phyloP scores from a whole-genome alignment of 2,329 filamentous ascomycete species.

The Fusarium gaditjirri region DNA sequence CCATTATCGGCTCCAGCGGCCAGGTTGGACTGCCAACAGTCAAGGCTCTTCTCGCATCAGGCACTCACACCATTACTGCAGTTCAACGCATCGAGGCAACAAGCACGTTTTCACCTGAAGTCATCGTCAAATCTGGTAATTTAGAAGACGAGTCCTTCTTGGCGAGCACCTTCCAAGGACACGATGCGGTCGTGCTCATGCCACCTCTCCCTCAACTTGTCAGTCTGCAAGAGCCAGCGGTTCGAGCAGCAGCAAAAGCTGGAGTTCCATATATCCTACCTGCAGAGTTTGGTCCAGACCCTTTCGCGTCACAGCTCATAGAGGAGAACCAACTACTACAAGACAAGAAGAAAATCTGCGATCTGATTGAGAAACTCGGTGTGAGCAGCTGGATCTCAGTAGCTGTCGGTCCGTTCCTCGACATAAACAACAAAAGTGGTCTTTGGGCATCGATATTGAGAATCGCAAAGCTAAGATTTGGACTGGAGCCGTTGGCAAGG shows the following conservation, averaged over 20 bases:
- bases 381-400: slow-evolving; percentile 26
- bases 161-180: not conserved
- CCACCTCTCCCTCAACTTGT: slow-evolving; percentile 18
- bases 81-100: slow-evolving; percentile 11
- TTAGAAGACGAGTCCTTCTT: slow-evolving; percentile 17
- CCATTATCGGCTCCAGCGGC: slow-evolving; percentile 16
- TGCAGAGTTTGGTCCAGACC: slow-evolving; percentile 24
- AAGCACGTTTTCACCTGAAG: not conserved
- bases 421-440: slow-evolving; percentile 10
- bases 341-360: slow-evolving; percentile 15
- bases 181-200: slow-evolving; percentile 20
- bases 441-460: slow-evolving; percentile 13
- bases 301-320: slow-evolving; percentile 2
- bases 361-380: slow-evolving; percentile 16
- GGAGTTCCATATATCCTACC: slow-evolving; percentile 4
- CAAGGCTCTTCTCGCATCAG: slow-evolving; percentile 1
- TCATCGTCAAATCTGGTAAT: slow-evolving; percentile 7
- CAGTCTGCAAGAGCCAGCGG: slow-evolving; percentile 18
- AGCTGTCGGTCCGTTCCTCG: slow-evolving; percentile 13
- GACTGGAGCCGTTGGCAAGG: not conserved
- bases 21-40: slow-evolving; percentile 4
- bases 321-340: slow-evolving; percentile 16
- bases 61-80: slow-evolving; percentile 16
- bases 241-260: slow-evolving; percentile 12
- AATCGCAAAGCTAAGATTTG: slow-evolving; percentile 15